These are phyloP conservation scores for Obba rivulosa DNA, from an alignment of 768 basidiomycete genomes.

Conservation along the genomic window DNA sequence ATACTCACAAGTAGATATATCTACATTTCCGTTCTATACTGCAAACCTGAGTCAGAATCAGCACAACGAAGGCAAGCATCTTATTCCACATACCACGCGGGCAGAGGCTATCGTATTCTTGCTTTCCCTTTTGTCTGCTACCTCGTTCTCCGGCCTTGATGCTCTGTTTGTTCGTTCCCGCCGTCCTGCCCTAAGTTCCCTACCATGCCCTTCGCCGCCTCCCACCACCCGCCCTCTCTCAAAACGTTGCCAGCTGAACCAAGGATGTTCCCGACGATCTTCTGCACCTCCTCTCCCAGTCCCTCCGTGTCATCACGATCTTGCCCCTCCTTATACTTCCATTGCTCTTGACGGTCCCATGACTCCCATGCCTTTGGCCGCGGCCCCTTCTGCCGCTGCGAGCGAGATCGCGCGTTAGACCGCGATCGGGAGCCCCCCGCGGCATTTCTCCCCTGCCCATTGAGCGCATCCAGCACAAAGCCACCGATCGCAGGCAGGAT, in stretches of 20 bases:
- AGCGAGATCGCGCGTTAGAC: conserved; percentile 14
- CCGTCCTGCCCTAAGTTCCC: conserved; percentile 9
- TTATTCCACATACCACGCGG: no score
- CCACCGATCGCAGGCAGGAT: conserved; percentile 35
- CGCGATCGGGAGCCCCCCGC: conserved; percentile 20
- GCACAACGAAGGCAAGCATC: no score
- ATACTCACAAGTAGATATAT: no score
- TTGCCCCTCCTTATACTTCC: conserved; percentile 41
- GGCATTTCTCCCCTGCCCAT: conserved; percentile 29
- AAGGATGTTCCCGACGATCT: conserved; percentile 42
- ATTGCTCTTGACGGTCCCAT: conserved; percentile 54
- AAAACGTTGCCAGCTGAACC: conserved; percentile 26
- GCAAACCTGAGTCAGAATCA: no score
- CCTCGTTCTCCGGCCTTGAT: neutral
- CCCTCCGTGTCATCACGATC: conserved; percentile 20
- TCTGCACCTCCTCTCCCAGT: conserved; percentile 33
- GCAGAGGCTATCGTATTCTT: neutral
- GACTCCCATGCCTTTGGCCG: conserved; percentile 60
- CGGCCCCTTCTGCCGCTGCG: conserved; percentile 13
- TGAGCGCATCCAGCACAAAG: conserved; percentile 38
- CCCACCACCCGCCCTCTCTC: conserved; percentile 35
- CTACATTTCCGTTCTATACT: no score
- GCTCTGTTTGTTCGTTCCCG: neutral
- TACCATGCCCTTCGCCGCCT: conserved; percentile 26
- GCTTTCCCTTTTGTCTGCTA: conserved; percentile 3